A percentile compares a stretch with the other conserved stretches of the same genome.
These are phyloP conservation scores for Acanthamoeba healyi DNA, from an alignment of 208 protist genomes.

Conservation along the genomic window DNA sequence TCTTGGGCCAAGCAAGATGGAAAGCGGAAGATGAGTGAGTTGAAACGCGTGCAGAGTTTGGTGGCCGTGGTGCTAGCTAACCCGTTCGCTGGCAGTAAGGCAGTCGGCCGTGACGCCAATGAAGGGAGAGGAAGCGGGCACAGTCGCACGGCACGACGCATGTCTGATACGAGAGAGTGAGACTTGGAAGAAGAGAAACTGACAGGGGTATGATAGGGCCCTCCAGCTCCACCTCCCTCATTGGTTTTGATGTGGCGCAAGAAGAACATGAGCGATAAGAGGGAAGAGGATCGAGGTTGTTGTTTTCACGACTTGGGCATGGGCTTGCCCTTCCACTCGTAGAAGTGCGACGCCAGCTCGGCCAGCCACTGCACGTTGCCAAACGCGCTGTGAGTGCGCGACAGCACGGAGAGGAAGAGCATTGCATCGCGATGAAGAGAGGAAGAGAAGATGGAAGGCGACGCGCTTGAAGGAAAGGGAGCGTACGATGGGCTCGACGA, in stretches of 20 bases:
- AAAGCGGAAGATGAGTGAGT: background rate
- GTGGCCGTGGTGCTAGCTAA: no score
- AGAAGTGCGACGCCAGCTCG: slow-evolving; percentile 89
- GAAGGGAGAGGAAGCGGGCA: background rate
- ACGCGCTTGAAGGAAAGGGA: background rate
- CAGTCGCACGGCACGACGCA: background rate
- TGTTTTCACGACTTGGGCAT: slow-evolving; percentile 1
- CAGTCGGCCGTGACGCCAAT: background rate
- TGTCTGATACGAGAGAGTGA: background rate
- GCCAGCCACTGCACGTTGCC: slow-evolving; percentile 87
- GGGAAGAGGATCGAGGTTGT: background rate
- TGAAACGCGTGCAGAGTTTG: background rate
- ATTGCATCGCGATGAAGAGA: background rate
- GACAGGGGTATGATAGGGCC: no score
- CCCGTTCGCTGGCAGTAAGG: no score
- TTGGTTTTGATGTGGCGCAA: no score
- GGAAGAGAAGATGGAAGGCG: background rate
- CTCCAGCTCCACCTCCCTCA: no score
- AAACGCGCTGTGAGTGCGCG: background rate
- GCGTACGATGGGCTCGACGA: slow-evolving; percentile 84
- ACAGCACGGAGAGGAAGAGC: background rate
- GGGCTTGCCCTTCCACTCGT: slow-evolving; percentile 82
- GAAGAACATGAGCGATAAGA: no score
- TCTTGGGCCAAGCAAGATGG: no score
- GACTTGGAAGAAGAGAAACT: no score